Evolutionary conservation across 495 filamentous ascomycete genomes (phyloP), one percentile per base, ranked within the genome.

Genomic region (Aspergillus olivimuriae): DNA sequence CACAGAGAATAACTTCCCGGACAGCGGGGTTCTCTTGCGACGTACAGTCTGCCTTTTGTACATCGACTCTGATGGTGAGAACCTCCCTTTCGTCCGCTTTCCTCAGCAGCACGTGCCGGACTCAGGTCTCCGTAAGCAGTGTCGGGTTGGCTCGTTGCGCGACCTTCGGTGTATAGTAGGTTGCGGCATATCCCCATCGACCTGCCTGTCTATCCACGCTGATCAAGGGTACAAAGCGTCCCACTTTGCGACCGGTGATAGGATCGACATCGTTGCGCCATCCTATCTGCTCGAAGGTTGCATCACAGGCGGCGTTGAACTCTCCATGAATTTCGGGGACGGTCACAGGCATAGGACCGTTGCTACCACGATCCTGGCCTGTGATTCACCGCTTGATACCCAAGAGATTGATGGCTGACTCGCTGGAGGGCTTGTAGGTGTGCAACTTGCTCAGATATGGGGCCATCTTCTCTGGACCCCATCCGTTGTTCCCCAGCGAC

Each of bases 1-100:
- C 72, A 3, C 74, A 74, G 1, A 80, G 47, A 20, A 84, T 61
- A 0, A 83, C 73, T 38, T 77, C 72, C 30, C 67, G 77, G 12
- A 61, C 61, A 2, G 75, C 81, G 34, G 52, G 65, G 34, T 80
- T 55, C 3, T 53, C 56, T 5, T 54, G 30, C 55, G 44, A 16
- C 9, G 17, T 17, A 4, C 45, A 51, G 31, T 59, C 50, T 6
- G 50, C 32, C 7, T 52, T 54, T 11, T 61, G 63, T 24, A 71
- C 60, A 28, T 65, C 52, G 10, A 74, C 61, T 63, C 67, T 51
- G 46, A 46, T 52, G 24, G 47, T 30, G 18, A 53, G 4, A 45
- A 66, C 4, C 28, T 59, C 46, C 55, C 48, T 30, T 11, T 47
- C 44, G 11, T 1, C 30, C 12, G 11, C 28, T 2, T 15, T 43